These are phyloP conservation scores for Dendrobium officinale DNA, from an alignment of 106 monocot genomes.

Conservation along the genomic window DNA sequence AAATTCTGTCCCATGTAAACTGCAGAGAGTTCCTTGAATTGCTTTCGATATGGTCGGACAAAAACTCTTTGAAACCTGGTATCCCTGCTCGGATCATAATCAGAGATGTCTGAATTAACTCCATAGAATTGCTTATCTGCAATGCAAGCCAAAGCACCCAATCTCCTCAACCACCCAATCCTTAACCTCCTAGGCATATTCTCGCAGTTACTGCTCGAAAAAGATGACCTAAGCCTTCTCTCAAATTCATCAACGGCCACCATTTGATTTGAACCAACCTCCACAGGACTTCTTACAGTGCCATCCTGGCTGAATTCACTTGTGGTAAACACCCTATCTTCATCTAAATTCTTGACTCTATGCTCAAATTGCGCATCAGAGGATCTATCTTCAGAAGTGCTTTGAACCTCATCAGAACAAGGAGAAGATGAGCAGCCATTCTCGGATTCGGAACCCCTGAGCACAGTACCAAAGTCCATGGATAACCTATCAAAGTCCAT, in stretches of 20 bases:
- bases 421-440: conserved; percentile 15
- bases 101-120: conserved; percentile 1
- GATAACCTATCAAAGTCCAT: conserved; percentile 18
- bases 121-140: conserved; percentile 31
- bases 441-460: conserved; percentile 18
- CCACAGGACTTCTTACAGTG: conserved; percentile 14
- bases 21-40: conserved; percentile 58
- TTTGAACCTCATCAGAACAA: conserved; percentile 17
- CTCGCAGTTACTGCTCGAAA: conserved; percentile 10
- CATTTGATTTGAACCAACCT: conserved; percentile 27
- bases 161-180: conserved; percentile 50
- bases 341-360: conserved; percentile 43
- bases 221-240: conserved; percentile 19
- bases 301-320: conserved; percentile 23
- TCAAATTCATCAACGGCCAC: conserved; percentile 26
- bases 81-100: conserved; percentile 7
- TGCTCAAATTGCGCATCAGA: conserved; percentile 14
- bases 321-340: conserved; percentile 24
- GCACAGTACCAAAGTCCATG: conserved; percentile 18
- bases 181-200: conserved; percentile 20
- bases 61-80: conserved; percentile 28
- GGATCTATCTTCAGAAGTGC: conserved; percentile 12
- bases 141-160: conserved; percentile 50
- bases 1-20: conserved; percentile 49
- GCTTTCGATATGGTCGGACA: conserved; percentile 35